A percentile compares a stretch with the other conserved stretches of the same genome.
These are phyloP conservation scores for Suhomyces sp. DNA, from an alignment of 805 yeast genomes.

Conservation along the genomic window DNA sequence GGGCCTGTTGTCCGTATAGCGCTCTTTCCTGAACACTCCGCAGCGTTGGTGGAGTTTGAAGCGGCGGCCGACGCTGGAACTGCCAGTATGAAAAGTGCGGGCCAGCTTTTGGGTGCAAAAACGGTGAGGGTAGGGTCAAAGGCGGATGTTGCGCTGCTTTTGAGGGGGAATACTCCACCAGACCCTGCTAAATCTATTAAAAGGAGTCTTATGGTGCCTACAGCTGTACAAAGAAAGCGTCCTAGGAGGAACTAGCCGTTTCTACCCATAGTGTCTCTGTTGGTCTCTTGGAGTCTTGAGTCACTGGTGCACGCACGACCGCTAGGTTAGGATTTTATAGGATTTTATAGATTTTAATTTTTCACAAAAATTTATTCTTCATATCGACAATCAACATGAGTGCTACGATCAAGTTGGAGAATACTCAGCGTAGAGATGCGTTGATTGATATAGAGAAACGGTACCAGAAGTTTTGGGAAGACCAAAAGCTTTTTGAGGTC, in stretches of 20 bases:
- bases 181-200: background rate
- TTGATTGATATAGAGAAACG: constrained; percentile 84
- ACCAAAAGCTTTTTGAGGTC: constrained; percentile 79
- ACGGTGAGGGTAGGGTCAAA: constrained; percentile 13
- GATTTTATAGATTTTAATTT: background rate
- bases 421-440: constrained; percentile 94
- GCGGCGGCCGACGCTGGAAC: constrained; percentile 47
- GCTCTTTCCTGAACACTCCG: constrained; percentile 43
- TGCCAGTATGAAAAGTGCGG: constrained; percentile 44
- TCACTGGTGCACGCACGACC: background rate
- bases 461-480: constrained; percentile 84
- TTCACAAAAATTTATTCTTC: background rate
- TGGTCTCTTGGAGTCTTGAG: background rate
- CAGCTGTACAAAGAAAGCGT: constrained; percentile 7
- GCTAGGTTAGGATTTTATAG: background rate
- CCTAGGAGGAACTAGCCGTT: background rate
- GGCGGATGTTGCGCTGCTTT: background rate
- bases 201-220: constrained; percentile 10
- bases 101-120: constrained; percentile 34
- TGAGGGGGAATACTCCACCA: background rate
- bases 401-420: constrained; percentile 42
- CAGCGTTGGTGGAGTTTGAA: constrained; percentile 51
- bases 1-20: constrained; percentile 41
- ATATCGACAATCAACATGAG: constrained; percentile 28
- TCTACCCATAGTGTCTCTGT: background rate